Base-by-base conservation (phyloP, 2,329 filamentous ascomycete genomes). In the Chaetomium globosum region DNA sequence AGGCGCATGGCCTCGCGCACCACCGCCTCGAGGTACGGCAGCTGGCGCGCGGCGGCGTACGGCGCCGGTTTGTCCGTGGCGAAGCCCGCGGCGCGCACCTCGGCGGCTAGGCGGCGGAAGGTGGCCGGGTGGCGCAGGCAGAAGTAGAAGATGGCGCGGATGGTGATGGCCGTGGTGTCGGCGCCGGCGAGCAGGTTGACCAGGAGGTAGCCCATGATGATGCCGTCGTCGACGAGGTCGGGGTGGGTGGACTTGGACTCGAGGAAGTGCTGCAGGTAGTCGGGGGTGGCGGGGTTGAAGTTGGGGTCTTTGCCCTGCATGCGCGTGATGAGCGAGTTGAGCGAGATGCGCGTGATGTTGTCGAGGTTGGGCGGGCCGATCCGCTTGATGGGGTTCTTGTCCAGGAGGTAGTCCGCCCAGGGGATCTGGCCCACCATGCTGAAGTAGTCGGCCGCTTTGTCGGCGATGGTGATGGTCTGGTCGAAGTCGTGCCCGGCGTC, bases 101-200 rank as follows among this genome's bases (percentile, higher is more conserved):
- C 87, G 4, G 75, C 69, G 73, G 82, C 81, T 21, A 87, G 73
- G 59, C 80, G 83, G 5, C 73, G 57, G 71, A 84, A 81, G 31
- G 77, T 77, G 0, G 68, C 59, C 0, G 83, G 84, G 67, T 87
- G 80, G 72, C 82, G 84, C 48, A 89, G 77, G 8, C 89, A 74
- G 74, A 85, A 83, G 75, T 89, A 89, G 71, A 90, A 85, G 2
- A 89, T 78, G 1, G 84, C 80, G 12, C 81, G 82, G 0, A 89
- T 76, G 36, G 80, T 82, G 71, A 89, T 89, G 23, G 85, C 87
- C 0, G 87, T 90, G 1, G 87, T 90, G 74, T 90, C 88, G 1
- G 82, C 85, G 5, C 87, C 87, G 7, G 70, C 73, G 36, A 68
- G 51, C 21, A 74, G 26, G 65, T 72, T 74, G 39, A 69, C 57